Evolutionary conservation across 352 stramenopile species (phyloP), one percentile per base, ranked within the genome.

Genomic region (Globisporangium orthogonon): DNA sequence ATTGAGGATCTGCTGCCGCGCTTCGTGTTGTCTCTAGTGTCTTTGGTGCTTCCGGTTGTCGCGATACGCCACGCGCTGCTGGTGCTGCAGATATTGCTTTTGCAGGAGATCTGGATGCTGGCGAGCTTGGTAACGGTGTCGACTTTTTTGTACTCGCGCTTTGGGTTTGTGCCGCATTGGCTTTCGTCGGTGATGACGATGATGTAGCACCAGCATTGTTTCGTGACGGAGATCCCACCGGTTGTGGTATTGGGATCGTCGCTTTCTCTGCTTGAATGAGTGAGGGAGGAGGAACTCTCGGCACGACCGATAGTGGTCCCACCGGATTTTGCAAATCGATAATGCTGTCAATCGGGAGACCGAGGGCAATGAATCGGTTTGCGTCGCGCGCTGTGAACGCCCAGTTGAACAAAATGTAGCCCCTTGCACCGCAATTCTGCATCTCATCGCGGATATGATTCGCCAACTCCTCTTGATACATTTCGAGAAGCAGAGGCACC

Each of bases 351-450:
- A 89, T 54, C 0, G 79, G 62, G 1, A 87, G 40, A 1, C 75
- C 75, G 15, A 70, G 45, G 7, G 61, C 63, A n/a, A 74, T 84
- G 28, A 89, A 52, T 6, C 72, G 39, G 48, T 82, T 78, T 1
- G 73, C 65, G 18, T 87, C 74, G 29, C 54, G 56, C 0, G 44
- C 56, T 13, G 75, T 67, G 54, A 87, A 80, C 17, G 73, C 65
- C 62, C 69, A 85, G 28, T 86, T 86, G 62, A 69, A 86, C 23
- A 89, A 58, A 14, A 89, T 59, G 30, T 83, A 68, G 1, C 74
- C 76, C n/a, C 71, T 63, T 14, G 70, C 71, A 3, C 40, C 35
- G 2, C 61, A 40, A 2, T 54, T 17, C 28, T 37, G 10, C 62
- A 78, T 69, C 7, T 52, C 13, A 6, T 47, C 39, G 0, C n/a